Percentiles rank a stretch among this genome's conserved stretches.
Conservation (phyloP, 176 grass and related monocot species). For the Raddia distichophylla region DNA sequence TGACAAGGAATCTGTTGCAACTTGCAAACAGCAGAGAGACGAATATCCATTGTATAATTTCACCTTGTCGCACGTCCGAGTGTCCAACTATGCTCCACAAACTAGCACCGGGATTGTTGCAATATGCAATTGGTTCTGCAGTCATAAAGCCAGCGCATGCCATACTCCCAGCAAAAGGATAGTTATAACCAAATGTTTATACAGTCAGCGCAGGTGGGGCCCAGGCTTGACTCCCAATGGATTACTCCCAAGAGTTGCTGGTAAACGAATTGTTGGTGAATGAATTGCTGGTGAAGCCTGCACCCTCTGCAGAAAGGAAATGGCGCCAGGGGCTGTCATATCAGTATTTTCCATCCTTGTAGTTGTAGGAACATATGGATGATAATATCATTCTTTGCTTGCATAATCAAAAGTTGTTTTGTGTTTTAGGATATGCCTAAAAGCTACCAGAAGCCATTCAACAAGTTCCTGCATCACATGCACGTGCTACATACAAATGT, state of each 20-base stretch:
- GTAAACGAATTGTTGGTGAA: constrained; percentile 32
- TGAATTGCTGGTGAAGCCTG: too few relatives aligned
- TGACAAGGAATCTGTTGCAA: not conserved
- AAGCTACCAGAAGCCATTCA: not conserved
- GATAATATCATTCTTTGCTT: not conserved
- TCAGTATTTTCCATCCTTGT: constrained; percentile 28
- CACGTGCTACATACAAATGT: not conserved
- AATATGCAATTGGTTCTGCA: constrained; percentile 26
- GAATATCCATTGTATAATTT: not conserved
- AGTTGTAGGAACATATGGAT: not conserved
- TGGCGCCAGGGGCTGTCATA: not conserved
- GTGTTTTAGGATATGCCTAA: not conserved
- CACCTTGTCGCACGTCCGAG: not conserved
- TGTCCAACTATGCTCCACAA: constrained; percentile 7
- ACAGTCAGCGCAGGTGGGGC: constrained; percentile 12
- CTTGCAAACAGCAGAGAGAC: not conserved
- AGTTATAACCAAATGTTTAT: constrained; percentile 11
- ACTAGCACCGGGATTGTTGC: not conserved
- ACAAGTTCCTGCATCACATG: not conserved
- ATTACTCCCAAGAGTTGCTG: constrained; percentile 42
- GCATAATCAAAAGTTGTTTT: not conserved
- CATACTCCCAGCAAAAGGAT: constrained; percentile 10
- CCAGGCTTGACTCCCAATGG: constrained; percentile 39
- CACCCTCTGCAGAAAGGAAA: not conserved
- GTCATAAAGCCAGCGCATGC: constrained; percentile 8